Percentiles rank a stretch among this genome's conserved stretches.
phyloP scores from a whole-genome alignment of 2,329 filamentous ascomycete species.

The Xylariaceae sp. region DNA sequence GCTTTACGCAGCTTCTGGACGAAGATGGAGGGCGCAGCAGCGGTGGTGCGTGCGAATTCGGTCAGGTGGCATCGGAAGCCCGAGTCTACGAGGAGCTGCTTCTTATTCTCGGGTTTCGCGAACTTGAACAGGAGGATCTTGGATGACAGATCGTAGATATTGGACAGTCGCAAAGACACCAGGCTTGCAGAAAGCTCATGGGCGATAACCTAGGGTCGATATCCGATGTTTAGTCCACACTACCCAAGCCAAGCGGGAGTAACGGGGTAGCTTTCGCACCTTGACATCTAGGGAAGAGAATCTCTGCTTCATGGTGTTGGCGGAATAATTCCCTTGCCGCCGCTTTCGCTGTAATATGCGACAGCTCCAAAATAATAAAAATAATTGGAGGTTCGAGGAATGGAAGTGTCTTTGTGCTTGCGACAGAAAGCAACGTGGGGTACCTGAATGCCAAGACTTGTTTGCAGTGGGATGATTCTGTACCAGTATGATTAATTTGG shows the following conservation, averaged over 20 bases:
- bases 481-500: conserved; percentile 31
- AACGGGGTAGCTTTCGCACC: conserved; percentile 41
- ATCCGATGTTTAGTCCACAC: neutral
- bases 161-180: conserved; percentile 80
- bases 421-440: conserved; percentile 16
- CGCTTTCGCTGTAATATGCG: neutral
- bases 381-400: too few relatives aligned
- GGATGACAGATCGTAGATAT: conserved; percentile 94
- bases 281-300: conserved; percentile 64
- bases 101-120: conserved; percentile 84
- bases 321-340: neutral
- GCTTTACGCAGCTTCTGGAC: conserved; percentile 85
- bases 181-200: conserved; percentile 85
- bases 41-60: conserved; percentile 85
- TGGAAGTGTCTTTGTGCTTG: neutral
- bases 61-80: conserved; percentile 97
- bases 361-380: too few relatives aligned
- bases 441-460: conserved; percentile 11
- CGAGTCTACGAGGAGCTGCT: conserved; percentile 90
- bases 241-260: neutral
- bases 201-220: conserved; percentile 76
- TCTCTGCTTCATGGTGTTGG: conserved; percentile 58
- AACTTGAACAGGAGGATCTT: conserved; percentile 97
- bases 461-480: conserved; percentile 27
- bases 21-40: conserved; percentile 82